These are phyloP conservation scores for Paraphoma sp. DNA, from an alignment of 2,329 filamentous ascomycete species.

Conservation along the genomic window DNA sequence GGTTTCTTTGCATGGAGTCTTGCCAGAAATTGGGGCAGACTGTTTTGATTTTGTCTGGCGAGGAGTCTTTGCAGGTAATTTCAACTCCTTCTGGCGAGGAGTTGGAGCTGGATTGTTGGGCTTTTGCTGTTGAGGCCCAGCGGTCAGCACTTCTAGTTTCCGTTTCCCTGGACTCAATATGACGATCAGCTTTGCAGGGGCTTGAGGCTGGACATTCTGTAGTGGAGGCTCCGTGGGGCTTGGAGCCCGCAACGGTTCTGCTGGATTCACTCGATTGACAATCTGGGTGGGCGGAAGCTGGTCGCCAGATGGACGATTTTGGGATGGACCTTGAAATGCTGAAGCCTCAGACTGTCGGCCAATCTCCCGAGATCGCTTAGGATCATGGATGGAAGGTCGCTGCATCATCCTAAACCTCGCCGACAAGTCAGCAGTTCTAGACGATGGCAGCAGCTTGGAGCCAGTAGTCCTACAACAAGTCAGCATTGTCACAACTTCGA, in stretches of 20 bases:
- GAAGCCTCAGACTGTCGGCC: not conserved
- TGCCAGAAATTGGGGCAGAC: too few relatives aligned
- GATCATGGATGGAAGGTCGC: conserved; percentile 24
- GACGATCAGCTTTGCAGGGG: conserved; percentile 7
- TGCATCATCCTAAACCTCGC: conserved; percentile 26
- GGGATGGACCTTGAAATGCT: not conserved
- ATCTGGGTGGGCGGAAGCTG: conserved; percentile 3
- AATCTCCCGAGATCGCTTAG: conserved; percentile 11
- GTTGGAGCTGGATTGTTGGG: too few relatives aligned
- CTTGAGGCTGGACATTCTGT: not conserved
- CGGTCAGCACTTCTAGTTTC: not conserved
- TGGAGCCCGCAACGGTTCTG: not conserved
- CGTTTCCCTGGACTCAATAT: not conserved
- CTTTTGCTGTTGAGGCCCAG: too few relatives aligned
- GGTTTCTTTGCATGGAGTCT: too few relatives aligned
- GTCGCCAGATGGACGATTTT: not conserved
- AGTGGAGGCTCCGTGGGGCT: not conserved
- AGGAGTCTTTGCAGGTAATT: too few relatives aligned
- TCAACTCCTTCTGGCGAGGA: too few relatives aligned
- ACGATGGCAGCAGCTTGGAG: conserved; percentile 1
- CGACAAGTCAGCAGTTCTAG: conserved; percentile 13
- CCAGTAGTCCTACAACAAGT: conserved; percentile 4
- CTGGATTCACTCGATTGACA: not conserved
- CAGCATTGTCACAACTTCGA: not conserved
- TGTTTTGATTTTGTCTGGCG: too few relatives aligned